phyloP scores from a whole-genome alignment of 2,329 filamentous ascomycete species.

The Colletotrichum siamense region DNA sequence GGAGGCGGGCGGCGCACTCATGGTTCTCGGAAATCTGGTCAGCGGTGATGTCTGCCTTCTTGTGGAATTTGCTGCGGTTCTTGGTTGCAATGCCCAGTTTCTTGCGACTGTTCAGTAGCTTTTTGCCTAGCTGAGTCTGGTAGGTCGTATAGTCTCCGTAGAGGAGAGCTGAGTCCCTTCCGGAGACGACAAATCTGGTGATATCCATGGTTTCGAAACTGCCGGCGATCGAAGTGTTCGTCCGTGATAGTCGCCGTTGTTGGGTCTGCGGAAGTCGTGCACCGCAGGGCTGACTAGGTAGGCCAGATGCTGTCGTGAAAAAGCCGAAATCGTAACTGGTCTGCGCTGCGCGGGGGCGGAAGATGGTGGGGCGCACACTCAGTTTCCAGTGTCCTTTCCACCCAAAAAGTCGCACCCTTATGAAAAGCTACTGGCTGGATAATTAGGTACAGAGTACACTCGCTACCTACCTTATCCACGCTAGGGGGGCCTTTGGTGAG shows the following conservation, averaged over 20 bases:
- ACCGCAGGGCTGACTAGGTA: background rate
- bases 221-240: background rate
- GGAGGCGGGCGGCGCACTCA: constrained; percentile 59
- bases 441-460: no score
- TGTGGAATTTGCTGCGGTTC: constrained; percentile 84
- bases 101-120: constrained; percentile 82
- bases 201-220: constrained; percentile 73
- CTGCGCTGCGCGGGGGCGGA: constrained; percentile 11
- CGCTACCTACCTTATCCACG: background rate
- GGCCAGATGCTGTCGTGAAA: constrained; percentile 2
- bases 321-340: background rate
- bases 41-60: constrained; percentile 73
- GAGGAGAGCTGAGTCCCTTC: constrained; percentile 82
- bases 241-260: background rate
- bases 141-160: constrained; percentile 91
- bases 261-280: background rate
- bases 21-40: constrained; percentile 76
- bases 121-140: constrained; percentile 77
- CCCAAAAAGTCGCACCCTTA: background rate
- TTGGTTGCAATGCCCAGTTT: constrained; percentile 84
- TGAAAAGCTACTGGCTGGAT: background rate
- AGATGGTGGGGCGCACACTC: constrained; percentile 7
- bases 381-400: constrained; percentile 1
- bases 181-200: constrained; percentile 80
- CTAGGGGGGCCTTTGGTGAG: background rate